phyloP scores from a whole-genome alignment of 1,284 basidiomycete species.

The Ganoderma lucidum region DNA sequence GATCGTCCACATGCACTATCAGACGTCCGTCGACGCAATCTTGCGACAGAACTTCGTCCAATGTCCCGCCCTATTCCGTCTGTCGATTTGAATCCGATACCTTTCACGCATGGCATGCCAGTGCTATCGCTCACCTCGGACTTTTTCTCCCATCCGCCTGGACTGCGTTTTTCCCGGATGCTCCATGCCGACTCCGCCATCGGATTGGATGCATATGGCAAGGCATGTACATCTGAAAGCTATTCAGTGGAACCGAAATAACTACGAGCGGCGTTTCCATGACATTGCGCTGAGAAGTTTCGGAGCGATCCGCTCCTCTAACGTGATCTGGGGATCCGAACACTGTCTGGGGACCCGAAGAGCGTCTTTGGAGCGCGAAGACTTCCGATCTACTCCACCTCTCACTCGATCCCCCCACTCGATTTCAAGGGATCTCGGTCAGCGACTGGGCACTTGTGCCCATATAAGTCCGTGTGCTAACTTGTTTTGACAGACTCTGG shows the following conservation, averaged over 20 bases:
- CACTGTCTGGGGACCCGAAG: background rate
- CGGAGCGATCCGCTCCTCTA: background rate
- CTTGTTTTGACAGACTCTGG: background rate
- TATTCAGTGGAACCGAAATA: background rate
- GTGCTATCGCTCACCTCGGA: background rate
- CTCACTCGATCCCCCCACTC: background rate
- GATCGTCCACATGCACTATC: slow-evolving; percentile 1
- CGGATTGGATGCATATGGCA: background rate
- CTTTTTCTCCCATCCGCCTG: background rate
- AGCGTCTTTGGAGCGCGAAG: background rate
- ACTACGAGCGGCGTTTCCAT: background rate
- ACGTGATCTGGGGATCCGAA: background rate
- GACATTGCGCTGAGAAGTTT: background rate
- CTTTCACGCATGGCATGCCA: background rate
- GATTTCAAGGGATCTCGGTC: background rate
- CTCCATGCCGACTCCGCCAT: background rate
- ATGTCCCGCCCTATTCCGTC: background rate
- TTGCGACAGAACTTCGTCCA: background rate
- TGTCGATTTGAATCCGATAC: background rate
- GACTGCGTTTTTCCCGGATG: background rate
- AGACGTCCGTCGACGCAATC: background rate
- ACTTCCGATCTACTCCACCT: background rate
- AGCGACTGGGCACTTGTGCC: background rate
- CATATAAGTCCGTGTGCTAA: background rate
- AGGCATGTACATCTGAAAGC: background rate